A percentile compares a stretch with the other conserved stretches of the same genome.
Conservation (phyloP, 1,139 yeast genomes). For the Zygotorulaspora mrakii region DNA sequence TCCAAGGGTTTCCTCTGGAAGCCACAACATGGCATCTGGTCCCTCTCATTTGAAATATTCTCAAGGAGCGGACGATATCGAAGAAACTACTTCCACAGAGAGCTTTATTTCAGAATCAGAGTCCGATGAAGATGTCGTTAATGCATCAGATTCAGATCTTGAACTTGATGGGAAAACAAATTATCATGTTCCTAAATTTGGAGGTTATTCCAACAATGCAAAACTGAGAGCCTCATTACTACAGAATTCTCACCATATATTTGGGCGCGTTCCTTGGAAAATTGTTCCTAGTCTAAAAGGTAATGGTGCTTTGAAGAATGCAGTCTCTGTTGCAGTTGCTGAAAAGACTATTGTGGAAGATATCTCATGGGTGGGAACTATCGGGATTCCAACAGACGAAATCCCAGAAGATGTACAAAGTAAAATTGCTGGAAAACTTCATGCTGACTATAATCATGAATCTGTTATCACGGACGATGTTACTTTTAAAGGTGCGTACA, state of each 20-base stretch:
- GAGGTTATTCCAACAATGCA: conserved; percentile 60
- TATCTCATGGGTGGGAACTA: conserved; percentile 79
- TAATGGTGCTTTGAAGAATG: conserved; percentile 84
- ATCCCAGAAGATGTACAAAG: conserved; percentile 54
- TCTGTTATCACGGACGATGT: conserved; percentile 73
- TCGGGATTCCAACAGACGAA: conserved; percentile 87
- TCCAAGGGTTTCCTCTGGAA: conserved; percentile 23
- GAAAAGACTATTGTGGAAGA: conserved; percentile 47
- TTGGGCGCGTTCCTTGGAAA: conserved; percentile 73
- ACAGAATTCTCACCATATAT: conserved; percentile 49
- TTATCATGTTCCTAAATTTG: conserved; percentile 59
- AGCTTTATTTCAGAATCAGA: conserved; percentile 15
- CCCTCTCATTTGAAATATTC: conserved; percentile 23
- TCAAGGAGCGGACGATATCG: conserved; percentile 11
- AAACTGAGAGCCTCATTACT: conserved; percentile 41
- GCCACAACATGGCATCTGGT: conserved; percentile 11
- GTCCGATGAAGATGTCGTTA: conserved; percentile 11
- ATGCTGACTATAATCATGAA: conserved; percentile 51
- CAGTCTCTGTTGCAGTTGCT: conserved; percentile 59
- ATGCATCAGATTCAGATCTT: conserved; percentile 25
- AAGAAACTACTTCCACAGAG: conserved; percentile 8
- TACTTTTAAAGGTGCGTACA: conserved; percentile 84
- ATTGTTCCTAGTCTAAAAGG: conserved; percentile 70
- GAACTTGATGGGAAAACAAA: conserved; percentile 22
- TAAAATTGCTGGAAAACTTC: conserved; percentile 47